Evolutionary conservation across 352 stramenopile genomes (phyloP).

Genomic region (Globisporangium ultimum): DNA sequence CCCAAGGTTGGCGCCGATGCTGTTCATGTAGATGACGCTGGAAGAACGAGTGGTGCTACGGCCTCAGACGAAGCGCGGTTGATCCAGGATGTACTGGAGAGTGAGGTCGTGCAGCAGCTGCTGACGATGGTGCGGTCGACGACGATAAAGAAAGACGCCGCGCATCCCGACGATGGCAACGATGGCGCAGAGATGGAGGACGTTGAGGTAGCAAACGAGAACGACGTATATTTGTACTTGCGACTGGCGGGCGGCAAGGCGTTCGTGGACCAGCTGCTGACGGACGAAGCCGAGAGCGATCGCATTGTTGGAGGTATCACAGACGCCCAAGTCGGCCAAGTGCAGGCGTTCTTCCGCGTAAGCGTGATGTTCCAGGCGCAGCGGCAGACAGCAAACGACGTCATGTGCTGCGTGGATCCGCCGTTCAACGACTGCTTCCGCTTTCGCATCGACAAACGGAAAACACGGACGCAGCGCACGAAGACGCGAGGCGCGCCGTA

Average conservation of each 20-base stretch:
- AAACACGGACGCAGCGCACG: constrained; percentile 16
- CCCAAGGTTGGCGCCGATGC: background rate
- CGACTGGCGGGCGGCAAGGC: constrained; percentile 53
- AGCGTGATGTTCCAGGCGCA: constrained; percentile 56
- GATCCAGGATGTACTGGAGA: constrained; percentile 64
- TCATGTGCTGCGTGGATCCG: constrained; percentile 54
- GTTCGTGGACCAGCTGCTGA: constrained; percentile 69
- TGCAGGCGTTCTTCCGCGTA: constrained; percentile 52
- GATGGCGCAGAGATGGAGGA: background rate
- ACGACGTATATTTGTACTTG: constrained; percentile 42
- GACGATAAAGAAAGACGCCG: constrained; percentile 1
- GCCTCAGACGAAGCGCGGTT: constrained; percentile 33
- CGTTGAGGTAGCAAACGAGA: constrained; percentile 10
- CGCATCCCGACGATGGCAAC: background rate
- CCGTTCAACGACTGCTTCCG: constrained; percentile 70
- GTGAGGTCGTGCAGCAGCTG: constrained; percentile 71
- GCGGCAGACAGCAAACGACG: constrained; percentile 36
- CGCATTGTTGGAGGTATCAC: constrained; percentile 13
- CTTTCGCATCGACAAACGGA: constrained; percentile 42
- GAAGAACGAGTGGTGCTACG: background rate
- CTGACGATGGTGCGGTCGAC: constrained; percentile 40
- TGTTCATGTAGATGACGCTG: background rate
- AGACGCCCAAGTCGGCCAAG: constrained; percentile 35
- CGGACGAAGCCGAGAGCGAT: constrained; percentile 18
- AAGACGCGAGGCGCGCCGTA: constrained; percentile 24